Percentiles rank a stretch among this genome's conserved stretches.
These are phyloP conservation scores for Nothophoma quercina DNA, from an alignment of 2,329 filamentous ascomycete species.

Conservation along the genomic window DNA sequence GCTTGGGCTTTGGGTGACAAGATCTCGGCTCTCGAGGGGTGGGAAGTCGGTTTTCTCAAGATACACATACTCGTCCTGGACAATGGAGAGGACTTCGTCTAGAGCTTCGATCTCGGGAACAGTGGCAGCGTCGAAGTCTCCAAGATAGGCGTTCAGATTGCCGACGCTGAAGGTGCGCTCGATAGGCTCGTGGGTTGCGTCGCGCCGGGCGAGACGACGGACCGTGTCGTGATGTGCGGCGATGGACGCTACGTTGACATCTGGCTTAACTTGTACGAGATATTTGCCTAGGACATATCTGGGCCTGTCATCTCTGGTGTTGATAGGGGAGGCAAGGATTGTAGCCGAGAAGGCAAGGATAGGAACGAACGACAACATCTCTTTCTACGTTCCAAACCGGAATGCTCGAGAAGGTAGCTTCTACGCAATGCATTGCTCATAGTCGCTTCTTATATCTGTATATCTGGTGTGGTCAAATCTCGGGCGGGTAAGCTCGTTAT, in stretches of 20 bases:
- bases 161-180: conserved; percentile 25
- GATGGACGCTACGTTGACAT: conserved; percentile 17
- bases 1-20: conserved; percentile 7
- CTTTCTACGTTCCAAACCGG: too few relatives aligned
- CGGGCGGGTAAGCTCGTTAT: neutral
- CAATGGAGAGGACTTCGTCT: conserved; percentile 4
- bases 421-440: neutral
- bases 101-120: conserved; percentile 33
- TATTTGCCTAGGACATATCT: conserved; percentile 45
- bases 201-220: conserved; percentile 18
- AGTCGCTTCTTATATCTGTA: neutral
- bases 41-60: conserved; percentile 3
- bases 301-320: neutral
- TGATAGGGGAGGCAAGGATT: neutral
- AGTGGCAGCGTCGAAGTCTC: conserved; percentile 54
- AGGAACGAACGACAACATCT: conserved; percentile 4
- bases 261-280: conserved; percentile 50
- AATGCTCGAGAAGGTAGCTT: too few relatives aligned
- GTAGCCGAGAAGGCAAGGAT: neutral
- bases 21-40: neutral
- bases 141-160: conserved; percentile 48
- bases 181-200: conserved; percentile 6
- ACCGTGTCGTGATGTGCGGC: conserved; percentile 22
- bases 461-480: neutral
- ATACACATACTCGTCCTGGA: conserved; percentile 12